Evolutionary conservation across 306 rosid genomes (phyloP).

Genomic region (Oxytropis ochrocephala): DNA sequence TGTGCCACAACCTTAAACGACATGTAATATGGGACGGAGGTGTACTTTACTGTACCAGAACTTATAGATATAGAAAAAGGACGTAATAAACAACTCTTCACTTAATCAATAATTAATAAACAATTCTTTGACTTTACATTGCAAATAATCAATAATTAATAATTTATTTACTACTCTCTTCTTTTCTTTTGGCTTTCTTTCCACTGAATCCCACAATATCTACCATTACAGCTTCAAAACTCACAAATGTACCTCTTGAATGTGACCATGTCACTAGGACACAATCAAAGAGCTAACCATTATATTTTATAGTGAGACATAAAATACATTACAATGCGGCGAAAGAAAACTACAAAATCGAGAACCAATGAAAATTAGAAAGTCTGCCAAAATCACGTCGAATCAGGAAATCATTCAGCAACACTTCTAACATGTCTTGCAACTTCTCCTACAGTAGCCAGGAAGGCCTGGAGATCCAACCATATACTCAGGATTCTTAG

Average conservation of each 20-base stretch:
- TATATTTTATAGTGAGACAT: neutral
- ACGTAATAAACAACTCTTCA: too few species aligned
- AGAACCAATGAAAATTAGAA: slow-evolving; percentile 9
- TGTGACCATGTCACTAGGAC: slow-evolving; percentile 6
- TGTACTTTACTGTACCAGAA: too few species aligned
- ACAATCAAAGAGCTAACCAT: slow-evolving; percentile 13
- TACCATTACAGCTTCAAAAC: slow-evolving; percentile 17
- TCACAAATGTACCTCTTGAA: slow-evolving; percentile 4
- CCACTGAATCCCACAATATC: neutral
- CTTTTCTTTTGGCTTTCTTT: too few species aligned
- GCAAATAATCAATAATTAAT: too few species aligned
- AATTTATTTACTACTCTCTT: too few species aligned
- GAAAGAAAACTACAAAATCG: neutral
- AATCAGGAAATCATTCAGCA: slow-evolving; percentile 5
- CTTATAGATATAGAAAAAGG: too few species aligned
- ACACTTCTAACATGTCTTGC: slow-evolving; percentile 60
- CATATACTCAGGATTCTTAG: slow-evolving; percentile 75
- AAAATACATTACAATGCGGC: slow-evolving; percentile 10
- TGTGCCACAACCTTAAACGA: too few species aligned
- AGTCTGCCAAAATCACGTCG: neutral
- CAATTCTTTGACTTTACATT: too few species aligned
- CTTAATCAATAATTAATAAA: too few species aligned
- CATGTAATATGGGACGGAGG: too few species aligned
- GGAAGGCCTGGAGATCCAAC: slow-evolving; percentile 72
- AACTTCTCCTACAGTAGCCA: slow-evolving; percentile 87